Percentiles rank a stretch among this genome's conserved stretches.
These are phyloP conservation scores for Rhizopogon hawkerae DNA, from an alignment of 1,284 basidiomycete species.

Conservation along the genomic window DNA sequence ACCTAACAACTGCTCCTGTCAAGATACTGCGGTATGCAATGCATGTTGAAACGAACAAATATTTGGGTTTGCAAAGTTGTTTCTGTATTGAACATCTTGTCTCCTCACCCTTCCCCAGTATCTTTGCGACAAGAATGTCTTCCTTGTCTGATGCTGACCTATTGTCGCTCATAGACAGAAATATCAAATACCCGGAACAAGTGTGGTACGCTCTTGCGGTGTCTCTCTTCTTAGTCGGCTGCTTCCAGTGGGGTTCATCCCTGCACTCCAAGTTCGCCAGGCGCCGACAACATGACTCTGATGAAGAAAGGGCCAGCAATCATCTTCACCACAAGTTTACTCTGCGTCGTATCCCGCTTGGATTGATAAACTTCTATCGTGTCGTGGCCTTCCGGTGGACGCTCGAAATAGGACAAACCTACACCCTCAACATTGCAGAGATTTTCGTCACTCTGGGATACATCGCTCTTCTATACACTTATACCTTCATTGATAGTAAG, in stretches of 20 bases:
- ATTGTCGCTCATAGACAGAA: neutral
- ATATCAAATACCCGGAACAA: conserved; percentile 31
- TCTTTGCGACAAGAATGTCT: conserved; percentile 10
- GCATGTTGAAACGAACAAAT: too few species aligned
- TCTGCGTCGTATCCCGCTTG: conserved; percentile 28
- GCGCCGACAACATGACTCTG: conserved; percentile 4
- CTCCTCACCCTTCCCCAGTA: neutral
- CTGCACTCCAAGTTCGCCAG: conserved; percentile 21
- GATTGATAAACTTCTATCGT: conserved; percentile 36
- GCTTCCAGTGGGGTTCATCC: conserved; percentile 27
- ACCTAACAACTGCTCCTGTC: too few species aligned
- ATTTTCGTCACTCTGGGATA: conserved; percentile 39
- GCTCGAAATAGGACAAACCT: conserved; percentile 33
- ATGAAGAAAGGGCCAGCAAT: conserved; percentile 18
- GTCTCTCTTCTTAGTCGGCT: conserved; percentile 35
- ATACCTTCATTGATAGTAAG: conserved; percentile 45
- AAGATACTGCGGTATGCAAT: too few species aligned
- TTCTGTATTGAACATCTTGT: conserved; percentile 8
- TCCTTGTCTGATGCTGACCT: neutral
- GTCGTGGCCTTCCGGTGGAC: conserved; percentile 44
- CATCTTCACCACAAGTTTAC: conserved; percentile 7
- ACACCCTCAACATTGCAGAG: conserved; percentile 42
- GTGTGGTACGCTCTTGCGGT: conserved; percentile 37
- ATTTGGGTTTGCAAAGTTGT: neutral
- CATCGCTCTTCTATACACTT: conserved; percentile 36